A percentile compares a stretch with the other conserved stretches of the same genome.
Conservation (phyloP, 1,284 basidiomycete species). For the Moesziomyces sp. region DNA sequence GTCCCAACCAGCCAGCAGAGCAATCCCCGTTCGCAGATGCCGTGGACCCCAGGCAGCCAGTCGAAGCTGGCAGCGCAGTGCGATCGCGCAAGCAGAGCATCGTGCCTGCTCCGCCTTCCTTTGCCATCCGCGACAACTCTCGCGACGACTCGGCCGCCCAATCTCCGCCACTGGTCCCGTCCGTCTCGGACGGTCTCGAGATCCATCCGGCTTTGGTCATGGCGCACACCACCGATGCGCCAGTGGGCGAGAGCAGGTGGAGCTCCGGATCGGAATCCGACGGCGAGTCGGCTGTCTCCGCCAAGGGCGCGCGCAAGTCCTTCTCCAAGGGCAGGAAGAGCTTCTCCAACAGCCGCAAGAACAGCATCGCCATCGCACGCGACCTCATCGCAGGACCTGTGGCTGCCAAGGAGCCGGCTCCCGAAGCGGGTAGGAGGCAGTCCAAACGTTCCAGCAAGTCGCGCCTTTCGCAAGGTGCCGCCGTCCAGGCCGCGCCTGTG, state of each 20-base stretch:
- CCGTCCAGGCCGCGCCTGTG: slow-evolving; percentile 5
- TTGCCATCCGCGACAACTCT: slow-evolving; percentile 30
- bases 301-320: slow-evolving; percentile 27
- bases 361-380: slow-evolving; percentile 21
- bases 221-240: slow-evolving; percentile 6
- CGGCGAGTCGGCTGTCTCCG: slow-evolving; percentile 26
- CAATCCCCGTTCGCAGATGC: neutral
- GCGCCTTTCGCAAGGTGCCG: slow-evolving; percentile 4
- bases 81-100: slow-evolving; percentile 36
- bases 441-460: slow-evolving; percentile 29
- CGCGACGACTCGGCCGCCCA: neutral
- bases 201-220: slow-evolving; percentile 3
- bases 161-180: neutral
- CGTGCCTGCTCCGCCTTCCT: slow-evolving; percentile 35
- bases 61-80: neutral
- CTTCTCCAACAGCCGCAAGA: slow-evolving; percentile 39
- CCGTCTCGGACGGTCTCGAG: slow-evolving; percentile 15
- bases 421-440: slow-evolving; percentile 14
- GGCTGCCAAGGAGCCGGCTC: neutral
- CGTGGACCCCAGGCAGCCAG: neutral
- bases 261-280: slow-evolving; percentile 58
- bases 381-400: slow-evolving; percentile 9
- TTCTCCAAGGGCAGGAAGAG: slow-evolving; percentile 38
- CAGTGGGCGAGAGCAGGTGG: slow-evolving; percentile 46
- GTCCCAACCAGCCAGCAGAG: slow-evolving; percentile 7